These are phyloP conservation scores for Mycena amicta DNA, from an alignment of 768 basidiomycete species.

Conservation along the genomic window DNA sequence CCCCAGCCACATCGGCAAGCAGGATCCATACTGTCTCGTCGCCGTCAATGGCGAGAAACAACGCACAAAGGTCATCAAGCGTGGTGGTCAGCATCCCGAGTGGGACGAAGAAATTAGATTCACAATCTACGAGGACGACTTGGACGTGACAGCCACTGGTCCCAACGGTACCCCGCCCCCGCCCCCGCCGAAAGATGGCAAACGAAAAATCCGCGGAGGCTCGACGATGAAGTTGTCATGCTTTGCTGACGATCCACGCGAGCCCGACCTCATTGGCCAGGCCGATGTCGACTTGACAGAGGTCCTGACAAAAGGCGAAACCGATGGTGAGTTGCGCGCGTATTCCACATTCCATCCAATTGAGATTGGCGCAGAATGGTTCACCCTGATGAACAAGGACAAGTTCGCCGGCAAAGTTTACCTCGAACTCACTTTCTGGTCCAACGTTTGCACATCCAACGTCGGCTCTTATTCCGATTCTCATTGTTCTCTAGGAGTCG, in stretches of 20 bases:
- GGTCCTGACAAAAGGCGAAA: conserved; percentile 92
- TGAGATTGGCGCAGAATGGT: conserved; percentile 73
- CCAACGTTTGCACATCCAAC: conserved; percentile 62
- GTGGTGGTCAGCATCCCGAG: conserved; percentile 97
- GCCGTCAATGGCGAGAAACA: conserved; percentile 80
- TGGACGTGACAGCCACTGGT: conserved; percentile 46
- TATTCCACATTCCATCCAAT: conserved; percentile 3
- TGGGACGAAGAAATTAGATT: conserved; percentile 99
- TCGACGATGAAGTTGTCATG: conserved; percentile 79
- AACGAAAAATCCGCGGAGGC: conserved; percentile 67
- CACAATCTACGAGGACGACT: conserved; percentile 77
- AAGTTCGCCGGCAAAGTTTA: conserved; percentile 96
- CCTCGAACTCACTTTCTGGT: conserved; percentile 96
- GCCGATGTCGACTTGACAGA: conserved; percentile 83
- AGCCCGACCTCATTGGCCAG: conserved; percentile 96
- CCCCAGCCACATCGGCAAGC: conserved; percentile 83
- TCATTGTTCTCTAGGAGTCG: conserved; percentile 56
- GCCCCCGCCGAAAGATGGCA: conserved; percentile 65
- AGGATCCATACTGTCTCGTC: conserved; percentile 92
- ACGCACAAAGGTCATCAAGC: conserved; percentile 90
- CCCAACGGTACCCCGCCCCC: conserved; percentile 60
- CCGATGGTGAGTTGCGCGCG: conserved; percentile 71
- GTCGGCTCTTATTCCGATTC: background rate
- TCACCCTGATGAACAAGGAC: conserved; percentile 85
- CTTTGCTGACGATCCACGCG: conserved; percentile 93